Evolutionary conservation across 495 filamentous ascomycete species (phyloP).

Genomic region (Podospora bellae-mahoneyi): DNA sequence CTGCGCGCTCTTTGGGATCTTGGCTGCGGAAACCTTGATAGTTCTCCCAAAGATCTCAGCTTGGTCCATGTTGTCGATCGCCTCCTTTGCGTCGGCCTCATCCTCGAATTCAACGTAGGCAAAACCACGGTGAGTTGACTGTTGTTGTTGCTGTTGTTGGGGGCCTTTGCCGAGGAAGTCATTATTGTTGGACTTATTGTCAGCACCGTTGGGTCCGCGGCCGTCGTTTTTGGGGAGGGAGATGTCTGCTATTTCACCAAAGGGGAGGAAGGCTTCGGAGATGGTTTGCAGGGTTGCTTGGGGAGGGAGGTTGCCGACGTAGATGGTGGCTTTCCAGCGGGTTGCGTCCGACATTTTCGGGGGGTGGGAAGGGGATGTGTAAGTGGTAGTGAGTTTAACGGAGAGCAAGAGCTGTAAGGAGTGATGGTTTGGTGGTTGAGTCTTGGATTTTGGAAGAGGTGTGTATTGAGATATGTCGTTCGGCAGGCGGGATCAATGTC

Average conservation of each 20-base stretch:
- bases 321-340: conserved; percentile 84
- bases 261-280: conserved; percentile 90
- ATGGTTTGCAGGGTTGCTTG: conserved; percentile 69
- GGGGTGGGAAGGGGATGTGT: neutral
- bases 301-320: conserved; percentile 84
- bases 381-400: neutral
- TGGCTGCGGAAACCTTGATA: conserved; percentile 87
- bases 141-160: neutral
- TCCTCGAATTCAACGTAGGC: conserved; percentile 95
- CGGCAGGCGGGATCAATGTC: neutral
- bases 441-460: neutral
- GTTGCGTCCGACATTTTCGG: conserved; percentile 73
- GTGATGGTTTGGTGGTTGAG: neutral
- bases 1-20: conserved; percentile 83
- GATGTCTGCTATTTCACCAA: conserved; percentile 89
- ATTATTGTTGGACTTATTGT: neutral
- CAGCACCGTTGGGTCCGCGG: conserved; percentile 61
- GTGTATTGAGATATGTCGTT: neutral
- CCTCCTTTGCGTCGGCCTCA: conserved; percentile 81
- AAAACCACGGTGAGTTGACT: conserved; percentile 75
- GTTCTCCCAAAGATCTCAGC: conserved; percentile 91
- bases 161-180: neutral
- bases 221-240: conserved; percentile 81
- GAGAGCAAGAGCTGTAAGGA: neutral
- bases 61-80: conserved; percentile 99